These are phyloP conservation scores for Aspergillus kassunensis DNA, from an alignment of 495 filamentous ascomycete genomes.

Conservation along the genomic window DNA sequence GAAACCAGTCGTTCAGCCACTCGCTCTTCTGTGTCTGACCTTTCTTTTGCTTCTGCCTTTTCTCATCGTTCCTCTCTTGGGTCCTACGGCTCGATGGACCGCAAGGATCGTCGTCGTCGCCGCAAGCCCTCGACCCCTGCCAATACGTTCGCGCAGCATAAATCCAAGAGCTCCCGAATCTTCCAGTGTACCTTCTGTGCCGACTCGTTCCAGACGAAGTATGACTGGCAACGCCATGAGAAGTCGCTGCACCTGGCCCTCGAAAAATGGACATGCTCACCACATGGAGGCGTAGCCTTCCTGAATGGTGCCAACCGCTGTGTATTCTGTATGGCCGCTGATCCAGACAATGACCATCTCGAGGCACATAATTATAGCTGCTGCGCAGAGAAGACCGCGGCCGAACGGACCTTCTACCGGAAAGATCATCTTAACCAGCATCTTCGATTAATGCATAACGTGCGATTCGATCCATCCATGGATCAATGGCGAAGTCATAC, in stretches of 20 bases:
- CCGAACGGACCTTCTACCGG: conserved; percentile 77
- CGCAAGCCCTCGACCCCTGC: conserved; percentile 50
- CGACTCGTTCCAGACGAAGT: conserved; percentile 81
- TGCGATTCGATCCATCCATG: conserved; percentile 67
- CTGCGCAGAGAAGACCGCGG: conserved; percentile 68
- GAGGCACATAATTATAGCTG: conserved; percentile 70
- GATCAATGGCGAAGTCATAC: conserved; percentile 72
- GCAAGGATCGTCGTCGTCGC: conserved; percentile 67
- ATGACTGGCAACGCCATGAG: conserved; percentile 89
- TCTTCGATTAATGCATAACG: conserved; percentile 72
- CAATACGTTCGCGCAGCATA: conserved; percentile 40
- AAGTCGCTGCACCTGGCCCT: conserved; percentile 80
- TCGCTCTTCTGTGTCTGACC: conserved; percentile 55
- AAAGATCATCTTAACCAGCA: conserved; percentile 89
- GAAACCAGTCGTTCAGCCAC: conserved; percentile 70
- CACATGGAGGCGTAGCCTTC: conserved; percentile 44
- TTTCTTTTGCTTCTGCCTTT: conserved; percentile 69
- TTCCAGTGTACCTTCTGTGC: conserved; percentile 94
- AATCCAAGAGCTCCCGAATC: conserved; percentile 41
- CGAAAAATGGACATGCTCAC: conserved; percentile 84
- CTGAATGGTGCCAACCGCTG: conserved; percentile 49
- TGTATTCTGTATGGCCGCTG: conserved; percentile 65
- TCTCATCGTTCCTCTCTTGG: conserved; percentile 61
- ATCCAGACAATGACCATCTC: conserved; percentile 66
- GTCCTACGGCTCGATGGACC: conserved; percentile 66